Conservation (phyloP, 2,329 filamentous ascomycete species). For the Paecilomyces fulvus region DNA sequence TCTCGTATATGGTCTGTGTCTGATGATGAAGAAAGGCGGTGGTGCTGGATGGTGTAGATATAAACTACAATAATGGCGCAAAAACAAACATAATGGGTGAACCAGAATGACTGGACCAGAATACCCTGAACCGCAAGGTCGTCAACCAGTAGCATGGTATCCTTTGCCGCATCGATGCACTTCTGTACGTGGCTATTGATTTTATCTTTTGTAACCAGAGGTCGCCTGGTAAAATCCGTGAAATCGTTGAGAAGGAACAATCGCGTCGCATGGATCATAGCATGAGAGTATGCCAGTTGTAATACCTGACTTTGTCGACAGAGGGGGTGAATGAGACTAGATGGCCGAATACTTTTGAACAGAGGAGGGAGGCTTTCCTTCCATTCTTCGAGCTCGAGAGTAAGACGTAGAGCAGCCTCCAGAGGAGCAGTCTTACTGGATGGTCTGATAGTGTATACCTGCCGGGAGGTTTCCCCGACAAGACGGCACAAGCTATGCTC, state of each 20-base stretch:
- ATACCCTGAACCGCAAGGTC: constrained; percentile 26
- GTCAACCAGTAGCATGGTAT: constrained; percentile 29
- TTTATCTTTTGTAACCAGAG: constrained; percentile 19
- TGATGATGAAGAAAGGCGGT: constrained; percentile 15
- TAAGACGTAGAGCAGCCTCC: constrained; percentile 26
- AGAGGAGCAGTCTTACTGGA: constrained; percentile 20
- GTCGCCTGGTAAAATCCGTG: constrained; percentile 24
- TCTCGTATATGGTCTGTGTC: constrained; percentile 12
- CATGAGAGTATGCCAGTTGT: constrained; percentile 30
- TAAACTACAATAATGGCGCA: constrained; percentile 36
- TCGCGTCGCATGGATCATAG: constrained; percentile 31
- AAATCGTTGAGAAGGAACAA: constrained; percentile 30
- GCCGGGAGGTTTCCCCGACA: constrained; percentile 39
- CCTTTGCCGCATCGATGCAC: constrained; percentile 36
- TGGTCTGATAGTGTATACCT: constrained; percentile 32
- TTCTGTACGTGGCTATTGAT: constrained; percentile 32
- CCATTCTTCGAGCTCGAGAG: constrained; percentile 27
- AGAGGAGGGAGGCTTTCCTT: constrained; percentile 27
- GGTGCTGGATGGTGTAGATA: constrained; percentile 35
- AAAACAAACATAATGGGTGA: constrained; percentile 36
- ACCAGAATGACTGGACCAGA: constrained; percentile 35
- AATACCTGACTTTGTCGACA: constrained; percentile 31
- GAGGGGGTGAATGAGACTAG: constrained; percentile 29
- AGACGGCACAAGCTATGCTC: constrained; percentile 41
- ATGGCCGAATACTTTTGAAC: constrained; percentile 27